phyloP scores from a whole-genome alignment of 805 yeast species.

The Candida palmyrensis region DNA sequence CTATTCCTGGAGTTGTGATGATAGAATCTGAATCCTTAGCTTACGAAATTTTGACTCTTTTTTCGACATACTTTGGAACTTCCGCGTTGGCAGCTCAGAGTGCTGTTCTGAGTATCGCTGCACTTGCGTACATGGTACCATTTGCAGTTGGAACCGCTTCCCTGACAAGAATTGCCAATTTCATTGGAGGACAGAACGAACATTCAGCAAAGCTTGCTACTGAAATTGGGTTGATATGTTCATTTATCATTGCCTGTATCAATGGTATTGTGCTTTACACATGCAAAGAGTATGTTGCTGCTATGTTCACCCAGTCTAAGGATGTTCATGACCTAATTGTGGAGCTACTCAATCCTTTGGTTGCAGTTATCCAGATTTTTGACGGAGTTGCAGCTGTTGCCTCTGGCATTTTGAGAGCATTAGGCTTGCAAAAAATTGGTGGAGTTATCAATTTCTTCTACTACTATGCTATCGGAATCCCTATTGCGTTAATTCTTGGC shows the following conservation, averaged over 20 bases:
- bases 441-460: conserved; percentile 64
- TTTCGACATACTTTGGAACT: conserved; percentile 46
- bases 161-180: conserved; percentile 41
- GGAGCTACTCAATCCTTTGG: conserved; percentile 50
- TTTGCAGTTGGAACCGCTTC: conserved; percentile 43
- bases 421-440: conserved; percentile 71
- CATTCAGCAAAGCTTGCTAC: conserved; percentile 33
- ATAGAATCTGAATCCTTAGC: conserved; percentile 42
- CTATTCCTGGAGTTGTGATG: conserved; percentile 43
- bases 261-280: conserved; percentile 45
- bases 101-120: conserved; percentile 44
- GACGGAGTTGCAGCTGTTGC: conserved; percentile 71
- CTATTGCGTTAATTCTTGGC: conserved; percentile 58
- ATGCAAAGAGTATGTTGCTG: conserved; percentile 47
- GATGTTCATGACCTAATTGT: conserved; percentile 51
- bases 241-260: conserved; percentile 21
- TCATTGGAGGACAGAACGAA: conserved; percentile 39
- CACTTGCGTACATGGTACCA: conserved; percentile 40
- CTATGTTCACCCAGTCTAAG: conserved; percentile 56
- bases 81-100: conserved; percentile 48
- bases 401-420: conserved; percentile 69
- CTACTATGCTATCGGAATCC: conserved; percentile 68
- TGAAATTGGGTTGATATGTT: conserved; percentile 23
- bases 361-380: conserved; percentile 59
- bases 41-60: conserved; percentile 41